Base-by-base conservation (phyloP, 768 basidiomycete genomes). In the Boletus pseudo-olivaceus region DNA sequence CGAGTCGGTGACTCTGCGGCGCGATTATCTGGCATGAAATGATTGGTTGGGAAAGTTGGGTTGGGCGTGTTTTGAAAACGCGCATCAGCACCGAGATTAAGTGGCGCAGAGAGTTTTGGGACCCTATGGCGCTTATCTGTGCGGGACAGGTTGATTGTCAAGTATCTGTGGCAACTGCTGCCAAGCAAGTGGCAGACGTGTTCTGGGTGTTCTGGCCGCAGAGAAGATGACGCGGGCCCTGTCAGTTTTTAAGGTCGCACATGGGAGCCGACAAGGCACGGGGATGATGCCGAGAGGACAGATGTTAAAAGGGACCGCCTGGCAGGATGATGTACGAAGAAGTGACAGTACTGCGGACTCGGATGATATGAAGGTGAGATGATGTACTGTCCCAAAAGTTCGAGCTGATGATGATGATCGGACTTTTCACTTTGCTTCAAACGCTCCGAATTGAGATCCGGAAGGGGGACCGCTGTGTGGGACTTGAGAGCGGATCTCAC, bases 401-500 rank as follows among this genome's bases (percentile, higher is more conserved):
- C 57, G 64, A 55, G 47, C 32, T 51, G 40, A 54, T n/a, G n/a
- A n/a, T n/a, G n/a, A 48, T 58, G 58, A 66, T 66, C 58, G 63
- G 63, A 44, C 52, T 53, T 48, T 55, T 57, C 38, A 64, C 59
- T 55, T 57, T 67, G 62, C 46, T 30, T n/a, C 42, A 39, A 51
- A 55, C 42, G 41, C 23, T 50, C 54, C 58, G 56, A 56, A 51
- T 53, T 54, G 60, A 65, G 66, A 67, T 66, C 65, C 65, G 65
- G 34, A 14, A 37, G n/a, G 35, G 17, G 35, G 15, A 17, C 35
- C 20, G 48, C 49, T 39, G 34, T 7, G 51, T 42, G 54, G 59
- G 51, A 67, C 55, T 51, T 65, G 66, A 58, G 64, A 52, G 50
- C 65, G 65, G 65, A 66, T 67, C 65, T 66, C 66, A n/a, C 59